A percentile compares a stretch with the other conserved stretches of the same genome.
These are phyloP conservation scores for Kodamaea kakaduensis DNA, from an alignment of 805 yeast genomes.

Conservation along the genomic window DNA sequence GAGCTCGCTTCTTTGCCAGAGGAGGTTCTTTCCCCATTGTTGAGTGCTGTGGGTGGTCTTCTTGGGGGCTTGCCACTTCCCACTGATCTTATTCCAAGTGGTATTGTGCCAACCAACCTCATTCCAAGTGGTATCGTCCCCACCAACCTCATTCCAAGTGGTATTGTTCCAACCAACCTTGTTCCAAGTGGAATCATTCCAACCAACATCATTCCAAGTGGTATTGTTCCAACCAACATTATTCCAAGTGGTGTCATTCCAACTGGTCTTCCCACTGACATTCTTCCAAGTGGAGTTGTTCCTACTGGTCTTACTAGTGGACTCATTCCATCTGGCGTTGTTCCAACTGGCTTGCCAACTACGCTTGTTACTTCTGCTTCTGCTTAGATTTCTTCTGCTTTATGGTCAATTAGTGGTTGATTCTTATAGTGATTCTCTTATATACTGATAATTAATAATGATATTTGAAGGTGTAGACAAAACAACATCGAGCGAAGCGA, in stretches of 20 bases:
- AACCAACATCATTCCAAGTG: conserved; percentile 1
- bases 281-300: conserved; percentile 1
- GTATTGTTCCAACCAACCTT: background rate
- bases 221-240: conserved; percentile 1
- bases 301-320: conserved; percentile 3
- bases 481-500: too few relatives aligned
- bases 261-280: conserved; percentile 1
- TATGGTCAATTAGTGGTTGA: too few relatives aligned
- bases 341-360: background rate
- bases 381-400: too few relatives aligned
- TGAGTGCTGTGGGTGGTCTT: conserved; percentile 1
- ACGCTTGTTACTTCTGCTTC: background rate
- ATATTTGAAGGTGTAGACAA: too few relatives aligned
- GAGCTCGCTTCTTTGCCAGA: background rate
- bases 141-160: background rate
- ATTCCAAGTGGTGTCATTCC: conserved; percentile 4
- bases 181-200: conserved; percentile 3
- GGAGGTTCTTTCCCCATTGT: background rate
- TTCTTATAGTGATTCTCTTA: too few relatives aligned
- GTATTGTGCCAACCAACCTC: conserved; percentile 1
- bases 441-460: too few relatives aligned
- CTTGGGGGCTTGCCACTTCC: conserved; percentile 3
- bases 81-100: conserved; percentile 2
- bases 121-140: conserved; percentile 5
- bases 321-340: background rate